Conservation (phyloP, 495 filamentous ascomycete genomes). For the Hypomontagnella monticulosa region DNA sequence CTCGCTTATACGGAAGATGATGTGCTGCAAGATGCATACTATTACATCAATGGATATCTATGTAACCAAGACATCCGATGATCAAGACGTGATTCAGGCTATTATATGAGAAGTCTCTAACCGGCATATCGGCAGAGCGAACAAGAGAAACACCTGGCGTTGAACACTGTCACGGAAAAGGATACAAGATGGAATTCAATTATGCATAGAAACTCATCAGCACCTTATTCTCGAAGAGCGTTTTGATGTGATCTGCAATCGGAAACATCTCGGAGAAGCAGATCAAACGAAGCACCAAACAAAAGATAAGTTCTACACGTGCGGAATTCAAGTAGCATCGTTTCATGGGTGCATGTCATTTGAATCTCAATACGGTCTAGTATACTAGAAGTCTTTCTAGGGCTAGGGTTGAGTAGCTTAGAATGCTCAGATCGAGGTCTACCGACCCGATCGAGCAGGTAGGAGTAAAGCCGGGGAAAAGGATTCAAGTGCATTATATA, state of each 20-base stretch:
- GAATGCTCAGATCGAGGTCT: slow-evolving; percentile 19
- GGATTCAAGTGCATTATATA: slow-evolving; percentile 32
- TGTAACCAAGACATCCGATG: background rate
- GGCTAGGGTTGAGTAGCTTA: slow-evolving; percentile 6
- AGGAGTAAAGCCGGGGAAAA: slow-evolving; percentile 31
- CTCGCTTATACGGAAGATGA: slow-evolving; percentile 27
- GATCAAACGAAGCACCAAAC: slow-evolving; percentile 21
- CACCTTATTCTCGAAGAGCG: slow-evolving; percentile 16
- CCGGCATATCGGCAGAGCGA: slow-evolving; percentile 26
- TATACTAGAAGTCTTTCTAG: background rate
- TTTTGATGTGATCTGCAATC: slow-evolving; percentile 25
- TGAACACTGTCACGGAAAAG: slow-evolving; percentile 15
- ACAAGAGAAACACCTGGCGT: slow-evolving; percentile 20
- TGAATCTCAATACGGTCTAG: slow-evolving; percentile 17
- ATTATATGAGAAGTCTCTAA: slow-evolving; percentile 17
- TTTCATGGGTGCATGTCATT: slow-evolving; percentile 27
- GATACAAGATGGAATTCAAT: slow-evolving; percentile 3
- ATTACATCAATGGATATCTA: background rate
- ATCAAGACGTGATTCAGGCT: slow-evolving; percentile 27
- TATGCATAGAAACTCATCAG: slow-evolving; percentile 22
- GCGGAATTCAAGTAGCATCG: slow-evolving; percentile 4
- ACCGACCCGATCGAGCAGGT: slow-evolving; percentile 21
- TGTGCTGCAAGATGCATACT: slow-evolving; percentile 4
- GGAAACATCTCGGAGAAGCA: slow-evolving; percentile 26
- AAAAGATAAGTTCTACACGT: background rate